These are phyloP conservation scores for Penicillium sp. DNA, from an alignment of 2,329 filamentous ascomycete species.

Conservation along the genomic window DNA sequence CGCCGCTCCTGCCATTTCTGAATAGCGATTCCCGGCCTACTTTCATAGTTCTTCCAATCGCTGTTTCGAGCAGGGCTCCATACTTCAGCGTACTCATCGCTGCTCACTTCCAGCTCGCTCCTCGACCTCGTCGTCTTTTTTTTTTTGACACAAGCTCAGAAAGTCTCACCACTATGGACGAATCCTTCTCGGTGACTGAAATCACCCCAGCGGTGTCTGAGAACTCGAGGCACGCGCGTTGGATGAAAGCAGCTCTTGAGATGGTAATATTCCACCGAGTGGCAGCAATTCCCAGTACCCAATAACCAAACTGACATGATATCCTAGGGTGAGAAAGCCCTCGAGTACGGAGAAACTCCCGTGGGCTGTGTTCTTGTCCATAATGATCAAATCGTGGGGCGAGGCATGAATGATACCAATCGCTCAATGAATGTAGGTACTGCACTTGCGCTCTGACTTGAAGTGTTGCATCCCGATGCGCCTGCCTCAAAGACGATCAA, in stretches of 20 bases:
- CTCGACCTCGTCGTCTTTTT: neutral
- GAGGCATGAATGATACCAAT: slow-evolving; percentile 96
- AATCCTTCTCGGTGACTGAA: slow-evolving; percentile 1
- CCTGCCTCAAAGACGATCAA: no score
- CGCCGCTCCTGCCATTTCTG: no score
- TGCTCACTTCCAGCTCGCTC: no score
- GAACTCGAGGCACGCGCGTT: slow-evolving; percentile 47
- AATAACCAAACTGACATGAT: slow-evolving; percentile 2
- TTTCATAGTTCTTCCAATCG: no score
- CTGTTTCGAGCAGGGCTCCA: no score
- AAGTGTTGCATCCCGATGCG: no score
- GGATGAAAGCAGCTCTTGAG: slow-evolving; percentile 78
- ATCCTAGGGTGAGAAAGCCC: slow-evolving; percentile 71
- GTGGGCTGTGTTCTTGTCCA: slow-evolving; percentile 93
- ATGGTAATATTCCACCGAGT: slow-evolving; percentile 55
- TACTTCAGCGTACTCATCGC: no score
- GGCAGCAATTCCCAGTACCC: neutral
- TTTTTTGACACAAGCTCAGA: neutral
- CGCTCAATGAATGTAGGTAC: slow-evolving; percentile 61
- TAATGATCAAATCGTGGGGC: slow-evolving; percentile 70
- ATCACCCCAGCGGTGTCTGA: slow-evolving; percentile 11
- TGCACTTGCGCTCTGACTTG: neutral
- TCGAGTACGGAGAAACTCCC: slow-evolving; percentile 83
- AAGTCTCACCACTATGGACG: neutral
- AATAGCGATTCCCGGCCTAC: no score